phyloP scores from a whole-genome alignment of 768 basidiomycete species.

The Lactarius psammicola region DNA sequence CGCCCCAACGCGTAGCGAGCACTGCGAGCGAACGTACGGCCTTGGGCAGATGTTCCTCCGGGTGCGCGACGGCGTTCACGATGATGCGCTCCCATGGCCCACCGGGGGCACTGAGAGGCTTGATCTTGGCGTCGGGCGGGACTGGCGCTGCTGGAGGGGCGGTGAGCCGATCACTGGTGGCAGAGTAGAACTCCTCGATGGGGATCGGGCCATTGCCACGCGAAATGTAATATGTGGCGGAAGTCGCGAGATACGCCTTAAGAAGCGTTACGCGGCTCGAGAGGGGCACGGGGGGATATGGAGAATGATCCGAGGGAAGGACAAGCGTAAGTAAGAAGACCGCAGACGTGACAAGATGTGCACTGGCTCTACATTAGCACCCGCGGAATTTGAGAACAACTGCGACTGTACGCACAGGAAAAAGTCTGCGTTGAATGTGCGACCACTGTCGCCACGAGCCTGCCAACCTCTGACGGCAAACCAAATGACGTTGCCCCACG shows the following conservation, averaged over 20 bases:
- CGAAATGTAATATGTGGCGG: constrained; percentile 54
- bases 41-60: constrained; percentile 57
- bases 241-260: constrained; percentile 53
- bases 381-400: constrained; percentile 12
- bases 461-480: constrained; percentile 59
- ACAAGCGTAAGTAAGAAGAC: constrained; percentile 56
- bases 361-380: constrained; percentile 38
- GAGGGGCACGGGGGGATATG: constrained; percentile 34
- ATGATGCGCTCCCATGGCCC: constrained; percentile 56
- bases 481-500: constrained; percentile 53
- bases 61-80: constrained; percentile 51
- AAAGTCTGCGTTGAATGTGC: constrained; percentile 55
- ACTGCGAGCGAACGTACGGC: constrained; percentile 51
- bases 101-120: constrained; percentile 19
- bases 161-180: constrained; percentile 24
- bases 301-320: constrained; percentile 34
- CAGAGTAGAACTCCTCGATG: constrained; percentile 48
- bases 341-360: constrained; percentile 65
- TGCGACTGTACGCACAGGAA: constrained; percentile 46
- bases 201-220: constrained; percentile 54
- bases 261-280: constrained; percentile 52
- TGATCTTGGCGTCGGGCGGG: constrained; percentile 23
- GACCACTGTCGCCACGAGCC: constrained; percentile 27
- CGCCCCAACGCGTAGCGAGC: constrained; percentile 46
- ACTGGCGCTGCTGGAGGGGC: constrained; percentile 32